These are phyloP conservation scores for Lenwebbia sp. DNA, from an alignment of 345 rosid species.

Conservation along the genomic window DNA sequence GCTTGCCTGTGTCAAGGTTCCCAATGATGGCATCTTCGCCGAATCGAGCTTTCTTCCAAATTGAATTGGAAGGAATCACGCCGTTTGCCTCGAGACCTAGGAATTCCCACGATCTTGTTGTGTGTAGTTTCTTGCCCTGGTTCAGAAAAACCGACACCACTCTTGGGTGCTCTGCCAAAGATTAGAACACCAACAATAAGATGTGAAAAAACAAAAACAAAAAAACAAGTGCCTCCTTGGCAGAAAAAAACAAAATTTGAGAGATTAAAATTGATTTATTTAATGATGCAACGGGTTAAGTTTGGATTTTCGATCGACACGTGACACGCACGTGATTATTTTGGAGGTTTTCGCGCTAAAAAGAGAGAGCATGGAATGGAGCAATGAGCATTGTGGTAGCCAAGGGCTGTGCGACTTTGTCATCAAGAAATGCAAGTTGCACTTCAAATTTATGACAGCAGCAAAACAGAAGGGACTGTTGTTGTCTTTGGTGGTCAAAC, in stretches of 20 bases:
- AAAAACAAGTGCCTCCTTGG: not conserved
- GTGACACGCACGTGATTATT: not conserved
- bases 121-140: conserved; percentile 61
- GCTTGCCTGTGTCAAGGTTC: conserved; percentile 77
- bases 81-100: conserved; percentile 49
- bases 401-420: not conserved
- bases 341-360: not conserved
- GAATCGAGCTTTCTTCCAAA: conserved; percentile 62
- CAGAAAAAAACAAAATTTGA: not conserved
- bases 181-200: not conserved
- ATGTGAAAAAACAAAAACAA: too few relatives aligned
- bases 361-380: not conserved
- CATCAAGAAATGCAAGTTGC: not conserved
- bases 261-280: not conserved
- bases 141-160: conserved; percentile 72
- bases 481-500: not conserved
- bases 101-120: conserved; percentile 93
- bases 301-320: not conserved
- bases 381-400: not conserved
- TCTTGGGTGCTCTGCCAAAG: conserved; percentile 50
- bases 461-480: not conserved
- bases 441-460: not conserved
- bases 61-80: conserved; percentile 20
- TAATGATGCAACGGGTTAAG: not conserved
- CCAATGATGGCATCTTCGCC: conserved; percentile 79